Evolutionary conservation across 768 basidiomycete species (phyloP), one percentile per base, ranked within the genome.

Genomic region (Suillus spraguei): DNA sequence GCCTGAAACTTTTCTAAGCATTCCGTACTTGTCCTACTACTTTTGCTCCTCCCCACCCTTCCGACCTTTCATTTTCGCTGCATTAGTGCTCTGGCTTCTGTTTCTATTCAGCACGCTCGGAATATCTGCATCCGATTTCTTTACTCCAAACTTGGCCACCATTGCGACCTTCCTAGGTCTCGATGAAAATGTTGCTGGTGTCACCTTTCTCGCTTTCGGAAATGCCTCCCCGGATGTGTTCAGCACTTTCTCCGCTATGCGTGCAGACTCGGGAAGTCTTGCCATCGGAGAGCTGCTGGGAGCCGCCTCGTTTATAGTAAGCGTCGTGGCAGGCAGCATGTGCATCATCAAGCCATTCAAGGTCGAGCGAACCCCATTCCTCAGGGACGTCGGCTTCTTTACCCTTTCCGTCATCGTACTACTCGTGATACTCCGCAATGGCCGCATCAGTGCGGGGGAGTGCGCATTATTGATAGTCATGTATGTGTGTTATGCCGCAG

Each of bases 161-260:
- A 90, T 98, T 38, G 88, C 97, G 0, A 85, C 89, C 58, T 78
- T 92, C 4, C 85, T 99, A 5, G 92, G 95, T 0, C 77, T 99
- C 46, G 92, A 92, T 69, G 95, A 99, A 72, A 92, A 93, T 61
- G 88, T 98, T 17, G 95, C 97, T 0, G 97, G 97, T 0, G 96
- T 99, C 28, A 99, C 97, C 0, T 92, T 99, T 68, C 83, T 99
- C 35, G 97, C 97, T 0, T 96, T 98, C 72, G 97, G 97, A 46
- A 99, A 99, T 72, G 97, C 96, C 36, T 95, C 94, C 70, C 97
- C 97, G 0, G 97, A 98, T 74, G 85, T 99, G 5, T 99, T 98
- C 75, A 90, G 94, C 7, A 99, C 97, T 0, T 97, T 97, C 74
- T 92, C 94, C 2, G 93, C 97, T 22, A 91, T 99, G 86, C 87